A percentile compares a stretch with the other conserved stretches of the same genome.
Conservation (phyloP, 1,284 basidiomycete genomes). For the Apiotrichum domesticum region DNA sequence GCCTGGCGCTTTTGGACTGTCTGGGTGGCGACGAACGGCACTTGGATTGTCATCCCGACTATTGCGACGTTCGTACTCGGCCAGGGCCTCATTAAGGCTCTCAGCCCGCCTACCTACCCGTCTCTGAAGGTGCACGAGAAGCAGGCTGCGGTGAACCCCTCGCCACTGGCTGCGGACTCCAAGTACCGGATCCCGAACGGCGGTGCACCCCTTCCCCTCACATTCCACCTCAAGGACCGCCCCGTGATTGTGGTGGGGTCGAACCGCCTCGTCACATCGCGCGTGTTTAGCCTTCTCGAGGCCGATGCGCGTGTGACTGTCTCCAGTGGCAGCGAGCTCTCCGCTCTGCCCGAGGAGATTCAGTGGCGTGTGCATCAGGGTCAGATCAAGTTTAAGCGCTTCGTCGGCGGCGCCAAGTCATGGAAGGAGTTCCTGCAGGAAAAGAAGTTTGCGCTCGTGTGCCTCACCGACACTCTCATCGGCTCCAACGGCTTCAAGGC, state of each 20-base stretch:
- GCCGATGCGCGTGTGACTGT: constrained; percentile 70
- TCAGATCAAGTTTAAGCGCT: constrained; percentile 53
- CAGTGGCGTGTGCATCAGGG: constrained; percentile 56
- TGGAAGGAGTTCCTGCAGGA: constrained; percentile 15
- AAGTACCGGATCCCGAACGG: constrained; percentile 36
- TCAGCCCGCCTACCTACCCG: constrained; percentile 5
- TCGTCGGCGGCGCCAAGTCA: constrained; percentile 20
- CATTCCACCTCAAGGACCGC: constrained; percentile 57
- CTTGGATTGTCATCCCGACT: constrained; percentile 36
- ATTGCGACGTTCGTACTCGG: constrained; percentile 31
- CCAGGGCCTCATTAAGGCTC: constrained; percentile 24
- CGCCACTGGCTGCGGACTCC: not conserved
- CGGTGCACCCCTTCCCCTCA: constrained; percentile 72
- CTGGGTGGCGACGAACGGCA: constrained; percentile 71
- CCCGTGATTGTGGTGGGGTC: constrained; percentile 68
- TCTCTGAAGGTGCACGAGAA: not conserved
- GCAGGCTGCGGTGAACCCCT: not conserved
- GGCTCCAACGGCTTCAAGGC: constrained; percentile 46
- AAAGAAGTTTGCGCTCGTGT: constrained; percentile 54
- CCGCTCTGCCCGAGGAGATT: constrained; percentile 62
- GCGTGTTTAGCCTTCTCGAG: constrained; percentile 75
- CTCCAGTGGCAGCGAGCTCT: constrained; percentile 46
- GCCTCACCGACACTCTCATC: constrained; percentile 63
- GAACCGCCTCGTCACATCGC: constrained; percentile 67
- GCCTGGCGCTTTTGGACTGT: constrained; percentile 52